Conservation (phyloP, 768 basidiomycete genomes). For the Hygrocybe coccinea region DNA sequence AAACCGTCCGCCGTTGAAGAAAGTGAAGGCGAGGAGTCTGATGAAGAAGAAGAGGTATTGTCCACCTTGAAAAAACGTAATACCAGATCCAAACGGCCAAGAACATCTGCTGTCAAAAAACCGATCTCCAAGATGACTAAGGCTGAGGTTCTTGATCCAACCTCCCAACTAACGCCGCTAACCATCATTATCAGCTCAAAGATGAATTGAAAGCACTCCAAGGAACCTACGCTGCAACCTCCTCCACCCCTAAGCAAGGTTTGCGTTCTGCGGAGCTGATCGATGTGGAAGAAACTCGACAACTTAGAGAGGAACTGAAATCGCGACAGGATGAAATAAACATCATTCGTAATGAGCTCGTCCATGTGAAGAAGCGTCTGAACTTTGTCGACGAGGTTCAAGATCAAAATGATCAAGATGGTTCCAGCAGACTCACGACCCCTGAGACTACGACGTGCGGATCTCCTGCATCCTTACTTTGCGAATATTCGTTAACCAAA, state of each 20-base stretch:
- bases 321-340: conserved; percentile 26
- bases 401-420: background rate
- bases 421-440: background rate
- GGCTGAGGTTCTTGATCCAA: conserved; percentile 32
- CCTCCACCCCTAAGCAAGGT: no score
- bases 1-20: background rate
- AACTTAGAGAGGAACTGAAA: conserved; percentile 24
- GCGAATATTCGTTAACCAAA: background rate
- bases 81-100: conserved; percentile 9
- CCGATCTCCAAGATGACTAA: conserved; percentile 36
- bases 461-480: no score
- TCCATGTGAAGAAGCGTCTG: conserved; percentile 5
- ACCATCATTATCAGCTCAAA: conserved; percentile 22
- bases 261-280: conserved; percentile 26
- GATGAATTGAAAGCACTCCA: conserved; percentile 24
- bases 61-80: background rate
- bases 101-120: conserved; percentile 14
- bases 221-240: conserved; percentile 16
- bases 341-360: conserved; percentile 23
- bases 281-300: conserved; percentile 28
- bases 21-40: background rate
- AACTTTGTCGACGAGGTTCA: background rate
- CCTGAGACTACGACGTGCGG: background rate
- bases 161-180: background rate
- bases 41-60: conserved; percentile 2